Evolutionary conservation across 768 basidiomycete species (phyloP), one percentile per base, ranked within the genome.

Genomic region (Lactarius sanguifluus): DNA sequence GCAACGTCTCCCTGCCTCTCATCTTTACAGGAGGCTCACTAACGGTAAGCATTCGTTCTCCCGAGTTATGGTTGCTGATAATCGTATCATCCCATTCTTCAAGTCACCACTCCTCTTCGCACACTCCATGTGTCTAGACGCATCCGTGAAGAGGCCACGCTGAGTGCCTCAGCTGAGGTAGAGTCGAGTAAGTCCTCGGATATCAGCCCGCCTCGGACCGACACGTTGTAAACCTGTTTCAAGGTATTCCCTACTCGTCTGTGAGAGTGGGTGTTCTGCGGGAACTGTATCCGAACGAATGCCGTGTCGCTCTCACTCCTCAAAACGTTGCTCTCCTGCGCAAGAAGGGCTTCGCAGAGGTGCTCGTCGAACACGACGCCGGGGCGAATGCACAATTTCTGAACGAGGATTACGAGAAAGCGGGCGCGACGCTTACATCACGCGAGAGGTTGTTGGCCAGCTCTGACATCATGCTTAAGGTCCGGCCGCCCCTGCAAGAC

Each of bases 401-500:
- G 68, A 90, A 95, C 72, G 89, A 87, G 73, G 88, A 90, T 55
- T 95, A 93, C 72, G 78, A 78, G 66, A 84, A 85, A 43, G 93
- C 91, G 32, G 93, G 93, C 8, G 93, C 92, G 43, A 87, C 85
- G 8, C 75, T 95, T 66, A 89, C 87, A n/a, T 85, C 88, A 57
- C 81, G 81, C 65, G 86, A 89, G 64, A 86, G 91, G 68, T 76
- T 93, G n/a, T 89, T 86, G 74, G 78, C 77, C 57, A 78, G 79
- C 54, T 80, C 89, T 1, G 92, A 95, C 73, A 91, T 95, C 72
- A 79, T 94, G 73, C 80, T 95, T 68, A 95, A 95, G 84, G 92
- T 95, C 66, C 83, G 91, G 69, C 86, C 92, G 50, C 93, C 93
- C 45, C 76, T 85, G 30, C 75, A 80, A 57, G 84, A 82, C 30